A percentile compares a stretch with the other conserved stretches of the same genome.
phyloP scores from a whole-genome alignment of 441 rosid species.

The Eugenia klotzschiana region DNA sequence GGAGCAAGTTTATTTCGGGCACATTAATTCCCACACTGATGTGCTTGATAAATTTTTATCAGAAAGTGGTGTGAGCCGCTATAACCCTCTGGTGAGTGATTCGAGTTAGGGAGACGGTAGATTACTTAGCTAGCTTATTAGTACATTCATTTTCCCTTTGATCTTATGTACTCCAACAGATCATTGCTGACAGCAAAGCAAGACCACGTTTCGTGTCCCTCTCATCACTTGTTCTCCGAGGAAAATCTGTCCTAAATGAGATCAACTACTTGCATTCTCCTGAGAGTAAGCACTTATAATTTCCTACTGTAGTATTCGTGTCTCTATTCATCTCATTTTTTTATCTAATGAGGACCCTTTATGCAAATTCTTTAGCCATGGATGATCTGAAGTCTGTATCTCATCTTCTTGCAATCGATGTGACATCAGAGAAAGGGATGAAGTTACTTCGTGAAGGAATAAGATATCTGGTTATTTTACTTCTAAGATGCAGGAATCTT shows the following conservation, averaged over 20 bases:
- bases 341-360: constrained; percentile 1
- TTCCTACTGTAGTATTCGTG: constrained; percentile 2
- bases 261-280: constrained; percentile 84
- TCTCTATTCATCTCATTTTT: constrained; percentile 11
- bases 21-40: constrained; percentile 70
- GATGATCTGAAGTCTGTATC: constrained; percentile 90
- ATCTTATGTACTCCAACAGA: constrained; percentile 19
- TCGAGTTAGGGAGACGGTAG: neutral
- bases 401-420: constrained; percentile 78
- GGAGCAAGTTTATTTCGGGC: constrained; percentile 93
- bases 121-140: neutral
- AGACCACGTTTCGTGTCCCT: constrained; percentile 64
- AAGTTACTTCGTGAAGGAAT: constrained; percentile 86
- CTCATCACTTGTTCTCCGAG: constrained; percentile 43
- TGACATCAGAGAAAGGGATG: constrained; percentile 61
- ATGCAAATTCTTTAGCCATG: constrained; percentile 35
- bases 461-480: constrained; percentile 54
- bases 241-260: constrained; percentile 50
- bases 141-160: neutral
- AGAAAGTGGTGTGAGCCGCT: constrained; percentile 82
- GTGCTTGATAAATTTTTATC: constrained; percentile 79
- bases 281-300: constrained; percentile 42
- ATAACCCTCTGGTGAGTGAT: constrained; percentile 68
- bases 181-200: constrained; percentile 47
- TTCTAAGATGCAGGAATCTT: neutral